phyloP scores from a whole-genome alignment of 805 yeast species.

The Yarrowia alimentaria region DNA sequence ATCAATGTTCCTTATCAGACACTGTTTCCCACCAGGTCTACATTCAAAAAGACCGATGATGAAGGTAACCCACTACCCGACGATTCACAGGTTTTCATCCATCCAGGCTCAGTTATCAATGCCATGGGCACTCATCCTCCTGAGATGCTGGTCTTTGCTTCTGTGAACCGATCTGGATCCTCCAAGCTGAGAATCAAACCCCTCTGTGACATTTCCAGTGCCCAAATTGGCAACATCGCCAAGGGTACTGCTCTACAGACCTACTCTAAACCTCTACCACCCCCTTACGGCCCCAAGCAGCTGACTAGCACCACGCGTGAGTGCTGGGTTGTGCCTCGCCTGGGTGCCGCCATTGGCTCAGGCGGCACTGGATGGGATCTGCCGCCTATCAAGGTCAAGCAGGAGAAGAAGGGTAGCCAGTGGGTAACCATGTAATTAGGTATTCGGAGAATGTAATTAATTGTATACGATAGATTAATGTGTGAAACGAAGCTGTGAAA shows the following conservation, averaged over 20 bases:
- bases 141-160: slow-evolving; percentile 64
- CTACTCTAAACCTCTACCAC: slow-evolving; percentile 88
- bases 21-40: slow-evolving; percentile 44
- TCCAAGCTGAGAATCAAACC: slow-evolving; percentile 57
- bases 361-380: slow-evolving; percentile 93
- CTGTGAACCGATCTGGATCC: slow-evolving; percentile 45
- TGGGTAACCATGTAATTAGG: slow-evolving; percentile 49
- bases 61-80: slow-evolving; percentile 45
- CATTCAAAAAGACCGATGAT: slow-evolving; percentile 37
- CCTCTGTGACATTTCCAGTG: slow-evolving; percentile 70
- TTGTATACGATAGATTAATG: too few relatives aligned
- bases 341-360: slow-evolving; percentile 78
- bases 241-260: slow-evolving; percentile 68
- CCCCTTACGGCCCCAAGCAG: slow-evolving; percentile 79
- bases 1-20: slow-evolving; percentile 56
- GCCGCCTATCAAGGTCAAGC: slow-evolving; percentile 74
- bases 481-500: too few relatives aligned
- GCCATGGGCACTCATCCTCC: slow-evolving; percentile 71
- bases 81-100: slow-evolving; percentile 66
- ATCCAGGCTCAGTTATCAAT: slow-evolving; percentile 68
- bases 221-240: slow-evolving; percentile 75
- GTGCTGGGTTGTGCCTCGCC: slow-evolving; percentile 86
- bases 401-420: slow-evolving; percentile 60
- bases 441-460: too few relatives aligned
- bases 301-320: slow-evolving; percentile 67